Evolutionary conservation across 2,329 filamentous ascomycete genomes (phyloP).

Genomic region (Aureobasidium sp.): DNA sequence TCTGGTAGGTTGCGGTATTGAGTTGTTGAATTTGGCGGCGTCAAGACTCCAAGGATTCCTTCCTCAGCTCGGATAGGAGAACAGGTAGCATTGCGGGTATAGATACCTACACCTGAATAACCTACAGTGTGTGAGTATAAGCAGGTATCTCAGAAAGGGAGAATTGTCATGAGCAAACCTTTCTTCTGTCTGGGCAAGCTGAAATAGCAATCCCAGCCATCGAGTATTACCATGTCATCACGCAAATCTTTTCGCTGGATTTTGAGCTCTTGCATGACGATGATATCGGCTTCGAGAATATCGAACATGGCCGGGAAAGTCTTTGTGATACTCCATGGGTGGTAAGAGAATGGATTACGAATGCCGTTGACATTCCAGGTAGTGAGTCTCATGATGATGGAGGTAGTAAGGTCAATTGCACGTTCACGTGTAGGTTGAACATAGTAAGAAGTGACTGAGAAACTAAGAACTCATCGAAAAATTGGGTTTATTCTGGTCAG

Average conservation of each 20-base stretch:
- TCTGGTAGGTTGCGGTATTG: constrained; percentile 67
- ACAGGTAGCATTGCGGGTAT: constrained; percentile 80
- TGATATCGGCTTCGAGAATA: constrained; percentile 81
- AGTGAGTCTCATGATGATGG: constrained; percentile 28
- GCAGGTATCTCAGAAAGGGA: background rate
- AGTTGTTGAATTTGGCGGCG: constrained; percentile 60
- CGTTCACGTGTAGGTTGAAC: background rate
- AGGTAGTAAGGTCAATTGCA: constrained; percentile 1
- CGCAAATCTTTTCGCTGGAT: constrained; percentile 86
- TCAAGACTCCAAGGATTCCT: constrained; percentile 77
- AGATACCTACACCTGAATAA: constrained; percentile 92
- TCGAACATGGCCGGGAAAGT: constrained; percentile 74
- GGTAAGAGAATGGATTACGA: constrained; percentile 45
- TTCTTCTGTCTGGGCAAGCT: constrained; percentile 91
- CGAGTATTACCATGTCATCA: constrained; percentile 92
- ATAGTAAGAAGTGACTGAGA: background rate
- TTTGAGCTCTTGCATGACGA: constrained; percentile 93
- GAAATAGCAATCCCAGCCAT: constrained; percentile 95
- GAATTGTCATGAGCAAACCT: constrained; percentile 44
- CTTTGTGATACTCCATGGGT: constrained; percentile 40
- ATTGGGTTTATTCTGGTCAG: too few relatives aligned
- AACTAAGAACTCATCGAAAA: background rate
- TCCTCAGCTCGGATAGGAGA: constrained; percentile 86
- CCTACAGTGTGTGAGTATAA: constrained; percentile 42
- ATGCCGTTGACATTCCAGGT: constrained; percentile 46